Percentiles rank a stretch among this genome's conserved stretches.
phyloP scores from a whole-genome alignment of 2,329 filamentous ascomycete species.

The Pestalotiopsis sp. region DNA sequence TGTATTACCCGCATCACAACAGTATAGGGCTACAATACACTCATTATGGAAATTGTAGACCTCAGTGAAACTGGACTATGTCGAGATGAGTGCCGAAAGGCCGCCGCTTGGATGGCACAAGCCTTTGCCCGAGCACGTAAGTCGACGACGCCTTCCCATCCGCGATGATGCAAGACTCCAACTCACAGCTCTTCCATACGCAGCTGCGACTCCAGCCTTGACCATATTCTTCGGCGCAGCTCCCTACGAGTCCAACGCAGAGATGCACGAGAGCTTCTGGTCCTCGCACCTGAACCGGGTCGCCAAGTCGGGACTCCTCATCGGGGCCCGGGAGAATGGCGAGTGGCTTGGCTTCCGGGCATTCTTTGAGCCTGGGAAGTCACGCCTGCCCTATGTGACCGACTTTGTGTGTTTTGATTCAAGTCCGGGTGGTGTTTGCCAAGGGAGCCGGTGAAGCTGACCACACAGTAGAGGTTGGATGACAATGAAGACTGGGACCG shows the following conservation, averaged over 20 bases:
- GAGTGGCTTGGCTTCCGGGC: slow-evolving; percentile 3
- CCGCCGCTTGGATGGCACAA: neutral
- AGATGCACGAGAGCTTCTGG: slow-evolving; percentile 8
- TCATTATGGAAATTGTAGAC: neutral
- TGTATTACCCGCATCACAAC: neutral
- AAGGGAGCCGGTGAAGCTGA: neutral
- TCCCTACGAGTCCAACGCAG: neutral
- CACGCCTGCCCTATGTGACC: neutral
- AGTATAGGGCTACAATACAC: neutral
- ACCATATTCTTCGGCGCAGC: slow-evolving; percentile 7
- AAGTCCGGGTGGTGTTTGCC: neutral
- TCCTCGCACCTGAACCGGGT: slow-evolving; percentile 2
- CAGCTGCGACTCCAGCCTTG: slow-evolving; percentile 1
- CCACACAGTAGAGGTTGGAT: neutral
- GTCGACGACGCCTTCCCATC: neutral
- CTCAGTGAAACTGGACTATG: neutral
- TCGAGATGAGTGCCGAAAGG: neutral
- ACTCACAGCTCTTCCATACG: neutral
- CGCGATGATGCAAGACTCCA: no score
- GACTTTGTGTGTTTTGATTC: neutral
- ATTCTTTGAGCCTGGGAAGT: slow-evolving; percentile 1
- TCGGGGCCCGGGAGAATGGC: neutral
- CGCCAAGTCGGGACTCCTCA: neutral
- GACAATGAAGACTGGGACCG: slow-evolving; percentile 4
- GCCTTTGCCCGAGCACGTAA: slow-evolving; percentile 4